Base-by-base conservation (phyloP, 805 yeast genomes). In the Cyberlindnera samutprakarnensis region DNA sequence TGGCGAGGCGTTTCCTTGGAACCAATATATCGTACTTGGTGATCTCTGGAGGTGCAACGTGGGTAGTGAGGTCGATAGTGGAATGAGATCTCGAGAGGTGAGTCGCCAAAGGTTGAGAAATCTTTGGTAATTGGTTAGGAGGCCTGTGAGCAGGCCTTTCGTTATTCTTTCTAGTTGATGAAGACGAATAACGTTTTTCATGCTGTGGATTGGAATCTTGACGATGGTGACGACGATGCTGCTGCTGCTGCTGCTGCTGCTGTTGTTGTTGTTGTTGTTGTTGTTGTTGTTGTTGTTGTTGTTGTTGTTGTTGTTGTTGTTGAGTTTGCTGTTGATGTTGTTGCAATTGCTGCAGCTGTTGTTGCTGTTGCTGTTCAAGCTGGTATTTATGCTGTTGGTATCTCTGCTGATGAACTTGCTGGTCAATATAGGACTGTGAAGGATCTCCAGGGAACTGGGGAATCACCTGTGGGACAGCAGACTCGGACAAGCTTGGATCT, bases 41-140 rank as follows among this genome's bases (percentile, higher is more conserved):
- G 16, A 49, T 42, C 24, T 46, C 49, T 18, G 48, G 46, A 26
- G 54, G 45, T 35, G 21, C 10, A 28, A n/a, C 2, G 33, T 71
- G 63, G n/a, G 76, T 15, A 7, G 25, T 68, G 32, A 75, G 54
- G 46, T 74, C 74, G 21, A 70, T 60, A 7, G 74, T 63, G 4
- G 77, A 71, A 36, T 67, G 66, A 8, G 78, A 71, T 38, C 66
- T 54, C n/a, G 45, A 37, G 2, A 51, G 9, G 14, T 33, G 35
- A 18, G 33, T 30, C 8, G 40, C 29, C n/a, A 24, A 19, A 16
- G 37, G 35, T 15, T 24, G 35, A 18, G 22, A 13, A 13, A 27
- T 18, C 16, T 10, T 25, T 25, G 28, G 28, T 11, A 23, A 10
- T 7, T 23, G 9, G 7, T 23, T 10, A n/a, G n/a, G n/a, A n/a